phyloP scores from a whole-genome alignment of 208 protist species.

The Trypanosoma rangeli region DNA sequence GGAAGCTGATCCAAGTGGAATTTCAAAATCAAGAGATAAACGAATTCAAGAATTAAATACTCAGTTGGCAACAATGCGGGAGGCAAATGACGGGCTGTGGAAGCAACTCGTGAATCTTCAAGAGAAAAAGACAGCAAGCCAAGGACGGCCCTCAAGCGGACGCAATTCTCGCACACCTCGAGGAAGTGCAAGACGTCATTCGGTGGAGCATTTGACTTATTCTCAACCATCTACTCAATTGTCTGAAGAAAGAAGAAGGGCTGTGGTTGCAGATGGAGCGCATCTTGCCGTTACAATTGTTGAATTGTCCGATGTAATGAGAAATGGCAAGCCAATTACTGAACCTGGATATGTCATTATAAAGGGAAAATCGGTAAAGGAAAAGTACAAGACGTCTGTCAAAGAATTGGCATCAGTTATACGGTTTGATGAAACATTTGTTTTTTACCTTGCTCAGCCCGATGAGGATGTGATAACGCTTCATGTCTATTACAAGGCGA shows the following conservation, averaged over 20 bases:
- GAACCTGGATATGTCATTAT: slow-evolving; percentile 79
- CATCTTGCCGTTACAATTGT: slow-evolving; percentile 84
- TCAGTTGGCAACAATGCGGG: slow-evolving; percentile 29
- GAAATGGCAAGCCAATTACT: slow-evolving; percentile 64
- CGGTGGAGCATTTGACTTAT: slow-evolving; percentile 26
- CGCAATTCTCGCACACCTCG: slow-evolving; percentile 26
- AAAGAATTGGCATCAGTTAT: slow-evolving; percentile 70
- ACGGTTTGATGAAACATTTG: slow-evolving; percentile 82
- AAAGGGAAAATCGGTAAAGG: slow-evolving; percentile 89
- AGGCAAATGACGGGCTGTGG: slow-evolving; percentile 54
- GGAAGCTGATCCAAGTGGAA: slow-evolving; percentile 11
- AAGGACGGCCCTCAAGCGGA: slow-evolving; percentile 23
- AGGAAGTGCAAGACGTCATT: slow-evolving; percentile 29
- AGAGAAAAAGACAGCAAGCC: slow-evolving; percentile 14
- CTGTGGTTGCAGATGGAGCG: slow-evolving; percentile 67
- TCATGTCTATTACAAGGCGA: slow-evolving; percentile 85
- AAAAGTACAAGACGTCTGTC: slow-evolving; percentile 89
- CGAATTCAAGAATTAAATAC: slow-evolving; percentile 31
- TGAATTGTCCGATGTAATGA: slow-evolving; percentile 57
- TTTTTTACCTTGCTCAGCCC: slow-evolving; percentile 86
- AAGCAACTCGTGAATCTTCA: slow-evolving; percentile 30
- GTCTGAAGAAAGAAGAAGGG: slow-evolving; percentile 58
- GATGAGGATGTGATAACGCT: slow-evolving; percentile 90
- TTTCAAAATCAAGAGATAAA: slow-evolving; percentile 23
- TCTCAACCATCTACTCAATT: slow-evolving; percentile 51